Evolutionary conservation across 352 stramenopile species (phyloP), one percentile per base, ranked within the genome.

Genomic region (Pythium periplocum): DNA sequence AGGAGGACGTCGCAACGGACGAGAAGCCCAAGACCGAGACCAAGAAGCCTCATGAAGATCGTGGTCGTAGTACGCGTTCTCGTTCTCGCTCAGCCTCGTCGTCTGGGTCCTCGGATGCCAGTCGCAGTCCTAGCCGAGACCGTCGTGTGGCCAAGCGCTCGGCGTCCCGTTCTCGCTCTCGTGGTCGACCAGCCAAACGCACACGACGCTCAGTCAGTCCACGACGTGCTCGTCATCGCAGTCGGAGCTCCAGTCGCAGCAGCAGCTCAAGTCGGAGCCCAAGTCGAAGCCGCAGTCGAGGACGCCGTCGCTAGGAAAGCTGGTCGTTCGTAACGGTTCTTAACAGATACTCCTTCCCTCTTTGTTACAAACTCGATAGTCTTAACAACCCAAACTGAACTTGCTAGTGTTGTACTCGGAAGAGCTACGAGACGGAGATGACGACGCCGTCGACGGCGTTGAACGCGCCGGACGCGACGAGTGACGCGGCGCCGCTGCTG

Each of bases 121-220:
- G 45, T n/a, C 45, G 45, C 35, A 34, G 47, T n/a, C 32, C 7
- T 42, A n/a, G 34, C 10, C 32, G 5, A 40, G 45, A 10, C 45
- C 45, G 31, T 26, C 31, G 17, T 31, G 43, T 1, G 10, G 10
- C 1, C 43, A n/a, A 31, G 8, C 10, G 43, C 34, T 59, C 59
- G 37, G 31, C 60, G 9, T 71, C 68, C 26, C 53, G 59, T 33
- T 86, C 72, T 0, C 59, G 64, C 30, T 83, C 71, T 38, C 45
- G 58, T 11, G 75, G 60, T 0, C 58, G 61, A 3, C 66, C 69
- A 4, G 65, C 59, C 7, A 42, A 42, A 12, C 38, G 38, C 7
- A 0, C 38, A 12, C 38, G 38, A 8, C 38, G 12, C 7, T 8
- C 38, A 12, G 38, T 12, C 38, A 42, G 38, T 42, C 38, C 38